Base-by-base conservation (phyloP, 1,284 basidiomycete species). In the Ceratobasidium sp. region DNA sequence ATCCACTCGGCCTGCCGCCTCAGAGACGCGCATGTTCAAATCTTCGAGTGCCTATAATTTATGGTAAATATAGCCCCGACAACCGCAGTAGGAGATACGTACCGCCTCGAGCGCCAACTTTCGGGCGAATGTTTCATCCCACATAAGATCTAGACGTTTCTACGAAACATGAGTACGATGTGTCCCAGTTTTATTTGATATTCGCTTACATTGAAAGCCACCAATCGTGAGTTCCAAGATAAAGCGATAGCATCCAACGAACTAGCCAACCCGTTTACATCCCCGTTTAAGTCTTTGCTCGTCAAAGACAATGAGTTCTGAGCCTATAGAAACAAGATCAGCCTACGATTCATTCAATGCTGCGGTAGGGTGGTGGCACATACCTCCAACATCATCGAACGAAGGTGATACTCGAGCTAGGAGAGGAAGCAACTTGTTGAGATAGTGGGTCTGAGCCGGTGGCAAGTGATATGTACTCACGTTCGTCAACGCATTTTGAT, bases 211-310 rank as follows among this genome's bases (percentile, higher is more conserved):
- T 53, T 64, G 60, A 75, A 75, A 3, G n/a, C 28, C 6, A 75
- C 60, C n/a, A 75, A n/a, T n/a, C 60, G 71, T 26, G 71, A 75
- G 23, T 64, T 75, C 71, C 71, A 75, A 12, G 71, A 75, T 40
- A 75, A 44, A 1, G 60, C 71, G 18, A 64, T 28, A 5, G 60
- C 10, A 13, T 75, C 71, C 10, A 75, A 42, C 20, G 71, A 75
- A 0, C 40, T 15, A 15, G 33, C 40, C 13, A 64, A 10, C 7
- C 20, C 44, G 1, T 46, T 44, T 7, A 75, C 28, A 15, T 64
- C 49, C 5, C 46, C 60, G 15, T 49, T 33, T 33, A 64, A 61
- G 7, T n/a, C 44, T 44, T 53, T 63, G 6, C 58, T 64, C 0
- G 49, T 28, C 15, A 33, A 75, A 49, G 40, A 18, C 15, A 75